Evolutionary conservation across 495 filamentous ascomycete species (phyloP).

Genomic region (Melanomma pulvis-pyrius): DNA sequence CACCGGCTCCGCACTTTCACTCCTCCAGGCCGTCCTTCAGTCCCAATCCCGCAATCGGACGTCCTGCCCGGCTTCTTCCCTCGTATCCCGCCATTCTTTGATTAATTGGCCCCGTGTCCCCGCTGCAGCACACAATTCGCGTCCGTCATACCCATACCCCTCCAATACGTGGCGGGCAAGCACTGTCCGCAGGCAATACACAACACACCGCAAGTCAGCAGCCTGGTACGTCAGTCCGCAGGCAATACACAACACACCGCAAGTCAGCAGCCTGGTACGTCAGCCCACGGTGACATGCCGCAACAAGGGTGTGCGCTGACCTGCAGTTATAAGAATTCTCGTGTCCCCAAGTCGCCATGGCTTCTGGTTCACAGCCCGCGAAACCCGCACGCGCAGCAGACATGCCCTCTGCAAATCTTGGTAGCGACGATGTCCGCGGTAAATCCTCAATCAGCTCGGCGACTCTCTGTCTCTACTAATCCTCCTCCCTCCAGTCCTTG

Average conservation of each 20-base stretch:
- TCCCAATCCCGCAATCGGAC: background rate
- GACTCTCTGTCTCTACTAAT: background rate
- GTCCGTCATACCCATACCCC: background rate
- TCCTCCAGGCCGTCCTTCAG: background rate
- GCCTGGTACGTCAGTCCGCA: slow-evolving; percentile 4
- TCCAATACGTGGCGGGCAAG: too few relatives aligned
- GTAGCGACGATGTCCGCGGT: slow-evolving; percentile 50
- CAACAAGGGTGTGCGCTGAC: background rate
- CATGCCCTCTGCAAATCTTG: slow-evolving; percentile 21
- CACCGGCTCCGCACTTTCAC: background rate
- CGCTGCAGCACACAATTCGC: background rate
- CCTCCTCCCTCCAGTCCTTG: slow-evolving; percentile 65
- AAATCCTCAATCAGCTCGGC: slow-evolving; percentile 6
- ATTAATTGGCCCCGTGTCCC: background rate
- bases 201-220: background rate
- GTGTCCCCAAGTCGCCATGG: background rate
- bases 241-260: background rate
- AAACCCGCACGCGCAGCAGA: background rate
- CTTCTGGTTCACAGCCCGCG: background rate
- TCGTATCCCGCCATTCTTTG: background rate
- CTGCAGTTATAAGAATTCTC: slow-evolving; percentile 10
- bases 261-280: slow-evolving; percentile 1
- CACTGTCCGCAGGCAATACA: too few relatives aligned
- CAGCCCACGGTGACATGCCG: background rate
- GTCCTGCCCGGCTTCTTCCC: too few relatives aligned